These are phyloP conservation scores for Clonostachys rosea DNA, from an alignment of 2,329 filamentous ascomycete species.

Conservation along the genomic window DNA sequence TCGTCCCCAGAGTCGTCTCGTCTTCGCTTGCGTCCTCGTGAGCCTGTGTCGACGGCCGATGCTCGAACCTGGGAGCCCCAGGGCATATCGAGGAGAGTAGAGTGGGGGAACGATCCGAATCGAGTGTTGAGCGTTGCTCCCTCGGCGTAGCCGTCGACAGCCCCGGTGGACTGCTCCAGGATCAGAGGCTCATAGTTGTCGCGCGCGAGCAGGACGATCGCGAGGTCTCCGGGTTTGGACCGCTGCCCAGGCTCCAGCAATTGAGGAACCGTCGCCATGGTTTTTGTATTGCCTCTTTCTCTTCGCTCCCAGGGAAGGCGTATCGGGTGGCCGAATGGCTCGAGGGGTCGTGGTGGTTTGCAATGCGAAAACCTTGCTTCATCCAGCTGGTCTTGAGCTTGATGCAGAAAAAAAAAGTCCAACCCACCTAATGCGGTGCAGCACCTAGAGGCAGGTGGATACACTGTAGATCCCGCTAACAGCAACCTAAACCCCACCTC, in stretches of 20 bases:
- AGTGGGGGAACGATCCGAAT: slow-evolving; percentile 87
- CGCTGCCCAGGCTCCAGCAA: slow-evolving; percentile 69
- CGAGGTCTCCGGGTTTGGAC: slow-evolving; percentile 63
- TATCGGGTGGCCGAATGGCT: too few relatives aligned
- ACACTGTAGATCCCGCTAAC: not conserved
- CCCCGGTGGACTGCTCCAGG: slow-evolving; percentile 52
- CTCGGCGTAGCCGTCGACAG: slow-evolving; percentile 68
- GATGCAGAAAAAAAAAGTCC: too few relatives aligned
- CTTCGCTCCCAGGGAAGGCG: too few relatives aligned
- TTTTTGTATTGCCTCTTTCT: slow-evolving; percentile 18
- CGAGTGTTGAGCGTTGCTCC: slow-evolving; percentile 84
- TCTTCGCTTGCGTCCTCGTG: slow-evolving; percentile 70
- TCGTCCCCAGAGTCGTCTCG: slow-evolving; percentile 35
- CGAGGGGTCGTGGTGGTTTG: too few relatives aligned
- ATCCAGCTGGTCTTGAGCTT: too few relatives aligned
- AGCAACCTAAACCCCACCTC: not conserved
- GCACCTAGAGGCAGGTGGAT: slow-evolving; percentile 47
- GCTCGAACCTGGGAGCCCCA: slow-evolving; percentile 93
- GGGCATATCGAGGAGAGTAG: slow-evolving; percentile 68
- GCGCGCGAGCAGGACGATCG: slow-evolving; percentile 83
- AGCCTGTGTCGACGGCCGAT: slow-evolving; percentile 86
- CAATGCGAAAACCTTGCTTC: too few relatives aligned
- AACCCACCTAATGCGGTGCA: too few relatives aligned
- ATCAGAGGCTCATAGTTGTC: slow-evolving; percentile 78
- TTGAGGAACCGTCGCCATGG: slow-evolving; percentile 52